phyloP scores from a whole-genome alignment of 257 asterid species.

The Solanum chiquidenum region DNA sequence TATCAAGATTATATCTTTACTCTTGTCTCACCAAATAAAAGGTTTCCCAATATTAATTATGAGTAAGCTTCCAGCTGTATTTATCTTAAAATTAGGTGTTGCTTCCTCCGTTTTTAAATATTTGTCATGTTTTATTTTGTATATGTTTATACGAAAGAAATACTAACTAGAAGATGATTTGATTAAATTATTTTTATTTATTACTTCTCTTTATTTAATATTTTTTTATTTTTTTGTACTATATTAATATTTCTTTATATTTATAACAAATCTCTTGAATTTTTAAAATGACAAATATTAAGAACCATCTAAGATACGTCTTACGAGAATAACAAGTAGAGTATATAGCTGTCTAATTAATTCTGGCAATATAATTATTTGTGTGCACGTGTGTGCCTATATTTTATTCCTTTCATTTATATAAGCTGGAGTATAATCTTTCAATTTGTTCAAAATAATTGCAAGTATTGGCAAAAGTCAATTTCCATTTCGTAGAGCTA shows the following conservation, averaged over 20 bases:
- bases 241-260: neutral
- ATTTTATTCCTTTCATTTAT: neutral
- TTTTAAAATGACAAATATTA: neutral
- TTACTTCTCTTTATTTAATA: neutral
- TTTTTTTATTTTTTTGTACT: neutral
- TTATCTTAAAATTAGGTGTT: neutral
- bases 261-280: too few species aligned
- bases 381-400: neutral
- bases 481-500: neutral
- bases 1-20: neutral
- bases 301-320: neutral
- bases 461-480: neutral
- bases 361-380: neutral
- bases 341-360: neutral
- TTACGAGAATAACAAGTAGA: neutral
- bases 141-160: too few species aligned
- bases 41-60: neutral
- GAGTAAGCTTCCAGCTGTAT: neutral
- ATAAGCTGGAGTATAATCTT: neutral
- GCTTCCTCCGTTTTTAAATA: neutral
- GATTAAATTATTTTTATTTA: neutral
- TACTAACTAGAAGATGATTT: too few species aligned
- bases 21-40: neutral
- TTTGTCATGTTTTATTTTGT: too few species aligned
- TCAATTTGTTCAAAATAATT: neutral